Evolutionary conservation across 345 rosid species (phyloP), one percentile per base, ranked within the genome.

Genomic region (Chamaenerion angustifolium): DNA sequence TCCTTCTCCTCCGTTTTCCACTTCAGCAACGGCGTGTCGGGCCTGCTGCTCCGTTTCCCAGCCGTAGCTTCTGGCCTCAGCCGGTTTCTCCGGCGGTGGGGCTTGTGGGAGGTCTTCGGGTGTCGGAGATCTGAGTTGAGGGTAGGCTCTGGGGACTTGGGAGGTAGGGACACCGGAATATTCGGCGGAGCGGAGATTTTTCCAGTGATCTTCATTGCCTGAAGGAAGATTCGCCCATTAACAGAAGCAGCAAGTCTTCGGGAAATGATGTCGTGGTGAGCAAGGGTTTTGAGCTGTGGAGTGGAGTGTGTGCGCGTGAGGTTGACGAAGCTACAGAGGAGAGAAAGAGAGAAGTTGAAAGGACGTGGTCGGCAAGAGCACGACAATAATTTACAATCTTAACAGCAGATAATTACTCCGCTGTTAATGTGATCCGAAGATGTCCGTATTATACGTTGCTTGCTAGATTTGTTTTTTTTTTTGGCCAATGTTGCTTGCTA

Each of bases 21-120:
- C 70, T 74, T 82, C 64, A 80, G 64, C 16, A 84, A 48, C 3
- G 95, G 95, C 13, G 98, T 92, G 68, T 82, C 93, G 1, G 89
- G 93, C 12, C 97, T 57, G 56, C 95, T 62, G 59, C 85, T 77
- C 58, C 90, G 51, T 8, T 66, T 69, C 43, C 86, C 82, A 2
- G 58, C 55, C 8, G 78, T 45, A 62, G 64, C 61, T 19, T 70
- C 78, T 14, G 74, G 59, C 68, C 78, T 75, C 54, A 65, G 57
- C 49, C 84, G 55, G 17, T 75, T 58, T 63, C 66, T 75, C 55
- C 86, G 78, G 49, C 71, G 74, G 40, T 61, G 46, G 3, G 75
- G 57, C 54, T 49, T 78, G 56, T 43, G 7, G 4, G 65, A 17
- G 54, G 53, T n/a, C 35, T 15, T 52, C 8, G 14, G 19, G 10